These are phyloP conservation scores for Funneliformis geosporum DNA, from an alignment of 192 early-diverging fungal genomes.

Conservation along the genomic window DNA sequence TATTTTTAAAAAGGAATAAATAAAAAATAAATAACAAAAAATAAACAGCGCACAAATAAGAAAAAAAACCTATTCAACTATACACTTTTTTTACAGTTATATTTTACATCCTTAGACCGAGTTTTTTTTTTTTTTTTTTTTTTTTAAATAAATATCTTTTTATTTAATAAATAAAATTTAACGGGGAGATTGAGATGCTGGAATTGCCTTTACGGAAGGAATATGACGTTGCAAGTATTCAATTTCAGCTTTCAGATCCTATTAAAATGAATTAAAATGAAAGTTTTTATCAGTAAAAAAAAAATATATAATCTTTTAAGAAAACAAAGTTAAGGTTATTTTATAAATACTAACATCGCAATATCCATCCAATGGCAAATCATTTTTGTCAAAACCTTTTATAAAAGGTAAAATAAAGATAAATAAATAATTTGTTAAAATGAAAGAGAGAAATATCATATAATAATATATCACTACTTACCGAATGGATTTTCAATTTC, in stretches of 20 bases:
- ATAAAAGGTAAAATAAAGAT: too few relatives aligned
- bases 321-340: too few relatives aligned
- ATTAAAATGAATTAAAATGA: background rate
- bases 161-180: background rate
- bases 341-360: conserved; percentile 16
- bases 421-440: background rate
- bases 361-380: conserved; percentile 28
- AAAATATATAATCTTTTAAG: too few relatives aligned
- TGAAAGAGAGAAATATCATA: background rate
- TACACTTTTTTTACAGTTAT: too few relatives aligned
- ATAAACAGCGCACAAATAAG: too few relatives aligned
- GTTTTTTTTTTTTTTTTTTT: too few relatives aligned
- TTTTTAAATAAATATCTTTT: background rate
- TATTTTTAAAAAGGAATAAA: too few relatives aligned
- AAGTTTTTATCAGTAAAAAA: background rate
- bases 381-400: conserved; percentile 29
- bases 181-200: background rate
- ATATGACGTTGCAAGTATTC: conserved; percentile 25
- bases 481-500: conserved; percentile 84
- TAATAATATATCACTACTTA: conserved; percentile 31
- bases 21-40: too few relatives aligned
- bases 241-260: conserved; percentile 33
- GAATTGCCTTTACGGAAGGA: background rate
- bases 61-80: too few relatives aligned
- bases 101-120: too few relatives aligned